These are phyloP conservation scores for Mrakia blollopis DNA, from an alignment of 768 basidiomycete genomes.

Conservation along the genomic window DNA sequence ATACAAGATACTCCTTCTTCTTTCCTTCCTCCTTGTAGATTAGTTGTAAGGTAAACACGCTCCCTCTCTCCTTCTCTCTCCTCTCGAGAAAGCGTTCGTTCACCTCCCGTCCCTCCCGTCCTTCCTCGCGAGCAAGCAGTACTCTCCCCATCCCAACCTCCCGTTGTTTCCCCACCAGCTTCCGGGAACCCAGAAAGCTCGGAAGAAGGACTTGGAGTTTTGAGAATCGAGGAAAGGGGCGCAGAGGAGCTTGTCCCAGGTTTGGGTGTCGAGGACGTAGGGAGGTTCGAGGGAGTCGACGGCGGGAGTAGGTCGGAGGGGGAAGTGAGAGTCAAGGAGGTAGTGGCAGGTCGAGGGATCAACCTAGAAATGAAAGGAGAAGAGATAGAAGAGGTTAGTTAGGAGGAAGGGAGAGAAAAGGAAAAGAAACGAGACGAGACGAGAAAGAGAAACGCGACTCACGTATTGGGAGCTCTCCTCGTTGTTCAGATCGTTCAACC, in stretches of 20 bases:
- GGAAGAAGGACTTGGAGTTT: slow-evolving; percentile 65
- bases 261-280: slow-evolving; percentile 59
- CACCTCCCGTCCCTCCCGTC: slow-evolving; percentile 8
- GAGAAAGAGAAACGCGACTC: slow-evolving; percentile 41
- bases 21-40: too few species aligned
- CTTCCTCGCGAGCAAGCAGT: slow-evolving; percentile 65
- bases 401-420: background rate
- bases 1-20: too few species aligned
- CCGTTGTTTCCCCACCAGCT: slow-evolving; percentile 55
- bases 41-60: background rate
- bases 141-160: slow-evolving; percentile 77
- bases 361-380: slow-evolving; percentile 48
- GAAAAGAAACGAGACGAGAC: background rate
- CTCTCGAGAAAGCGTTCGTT: slow-evolving; percentile 63
- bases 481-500: slow-evolving; percentile 80
- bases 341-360: slow-evolving; percentile 73
- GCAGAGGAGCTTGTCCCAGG: slow-evolving; percentile 80
- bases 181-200: slow-evolving; percentile 76
- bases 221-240: slow-evolving; percentile 74
- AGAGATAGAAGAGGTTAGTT: too few species aligned
- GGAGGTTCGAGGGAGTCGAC: slow-evolving; percentile 61
- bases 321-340: slow-evolving; percentile 84
- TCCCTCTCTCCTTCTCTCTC: background rate
- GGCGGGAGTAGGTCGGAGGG: slow-evolving; percentile 56
- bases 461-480: slow-evolving; percentile 78